Evolutionary conservation across 352 stramenopile species (phyloP), one percentile per base, ranked within the genome.

Genomic region (Pythium angustatum): DNA sequence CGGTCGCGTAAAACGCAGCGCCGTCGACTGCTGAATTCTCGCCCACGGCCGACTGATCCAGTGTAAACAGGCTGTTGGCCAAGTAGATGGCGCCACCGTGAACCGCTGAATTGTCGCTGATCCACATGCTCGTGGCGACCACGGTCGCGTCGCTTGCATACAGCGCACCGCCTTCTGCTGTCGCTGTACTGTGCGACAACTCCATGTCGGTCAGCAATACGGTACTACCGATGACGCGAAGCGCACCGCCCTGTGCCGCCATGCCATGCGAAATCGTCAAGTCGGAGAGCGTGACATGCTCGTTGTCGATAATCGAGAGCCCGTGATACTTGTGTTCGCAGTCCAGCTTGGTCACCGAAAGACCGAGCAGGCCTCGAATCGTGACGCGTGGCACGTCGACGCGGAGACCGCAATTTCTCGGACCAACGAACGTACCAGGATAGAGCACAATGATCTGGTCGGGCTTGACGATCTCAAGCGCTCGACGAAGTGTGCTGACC

Each of bases 391-490:
- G 27, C 0, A 44, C 72, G 7, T 51, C 49, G 5, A 85, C 26
- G 49, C 33, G 47, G 7, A 85, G n/a, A 5, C 69, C 66, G 50
- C 81, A 90, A 47, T 88, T 86, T 2, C 65, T 28, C 4, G 26
- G 11, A 0, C 77, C 77, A 4, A 12, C 56, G 40, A 79, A 87
- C 0, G 66, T 66, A 1, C 79, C 79, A 2, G 76, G 79, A 52
- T 88, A 88, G 22, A 90, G 17, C 12, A 88, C 58, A 40, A 90
- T 79, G 0, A 63, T 78, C 50, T 85, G 64, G 3, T 61, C 40
- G 0, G 65, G 24, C 7, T 62, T 58, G 3, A 66, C 78, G 1
- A 86, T 38, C 5, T 76, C 51, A 1, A 88, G n/a, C 5, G 79
- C 81, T 8, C 70, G 77, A 17, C 53, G 63, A 9, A 90, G 63